phyloP scores from a whole-genome alignment of 2,329 filamentous ascomycete genomes.

The Onygenales sp. region DNA sequence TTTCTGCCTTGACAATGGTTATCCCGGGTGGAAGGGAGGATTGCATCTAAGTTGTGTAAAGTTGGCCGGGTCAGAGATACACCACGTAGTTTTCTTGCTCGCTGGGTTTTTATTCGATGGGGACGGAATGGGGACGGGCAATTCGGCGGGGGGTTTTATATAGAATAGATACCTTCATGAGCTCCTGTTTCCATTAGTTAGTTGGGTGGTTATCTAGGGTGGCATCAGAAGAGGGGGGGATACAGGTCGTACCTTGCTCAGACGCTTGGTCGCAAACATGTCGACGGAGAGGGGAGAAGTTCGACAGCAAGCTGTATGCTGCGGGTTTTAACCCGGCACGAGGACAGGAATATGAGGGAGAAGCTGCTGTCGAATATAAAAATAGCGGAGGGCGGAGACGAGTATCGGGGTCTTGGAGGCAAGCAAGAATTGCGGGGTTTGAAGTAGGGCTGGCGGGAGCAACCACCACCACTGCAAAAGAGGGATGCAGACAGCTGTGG shows the following conservation, averaged over 20 bases:
- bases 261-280: constrained; percentile 43
- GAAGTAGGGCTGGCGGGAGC: too few relatives aligned
- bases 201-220: constrained; percentile 5
- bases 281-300: neutral
- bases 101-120: neutral
- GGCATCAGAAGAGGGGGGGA: neutral
- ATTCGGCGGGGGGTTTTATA: too few relatives aligned
- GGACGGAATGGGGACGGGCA: neutral
- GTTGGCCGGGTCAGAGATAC: neutral
- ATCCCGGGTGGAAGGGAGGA: constrained; percentile 58
- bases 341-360: too few relatives aligned
- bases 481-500: too few relatives aligned
- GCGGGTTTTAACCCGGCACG: too few relatives aligned
- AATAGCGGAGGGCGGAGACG: too few relatives aligned
- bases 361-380: too few relatives aligned
- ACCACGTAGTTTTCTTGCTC: neutral
- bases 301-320: too few relatives aligned
- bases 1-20: constrained; percentile 67
- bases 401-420: too few relatives aligned
- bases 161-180: constrained; percentile 39
- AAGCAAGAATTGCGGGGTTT: too few relatives aligned
- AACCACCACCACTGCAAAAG: too few relatives aligned
- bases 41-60: constrained; percentile 37
- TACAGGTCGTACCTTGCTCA: constrained; percentile 31
- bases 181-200: constrained; percentile 36